A percentile compares a stretch with the other conserved stretches of the same genome.
phyloP scores from a whole-genome alignment of 2,329 filamentous ascomycete species.

The Verticillium nubilum region DNA sequence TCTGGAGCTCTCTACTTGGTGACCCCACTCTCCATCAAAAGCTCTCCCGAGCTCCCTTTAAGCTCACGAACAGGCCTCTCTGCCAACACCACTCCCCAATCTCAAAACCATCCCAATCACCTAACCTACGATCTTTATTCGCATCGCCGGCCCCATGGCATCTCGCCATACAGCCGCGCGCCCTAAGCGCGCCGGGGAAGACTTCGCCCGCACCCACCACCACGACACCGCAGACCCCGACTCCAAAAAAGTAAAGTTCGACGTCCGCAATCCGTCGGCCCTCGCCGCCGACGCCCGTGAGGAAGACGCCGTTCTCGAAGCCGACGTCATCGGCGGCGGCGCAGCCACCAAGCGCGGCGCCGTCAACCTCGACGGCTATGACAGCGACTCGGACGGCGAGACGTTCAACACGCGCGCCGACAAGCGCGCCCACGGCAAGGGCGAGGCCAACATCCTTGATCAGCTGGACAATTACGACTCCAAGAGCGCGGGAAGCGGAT shows the following conservation, averaged over 20 bases:
- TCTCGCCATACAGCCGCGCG: constrained; percentile 61
- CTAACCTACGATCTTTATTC: neutral
- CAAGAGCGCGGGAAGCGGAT: constrained; percentile 32
- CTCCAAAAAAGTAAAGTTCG: constrained; percentile 82
- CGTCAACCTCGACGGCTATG: constrained; percentile 94
- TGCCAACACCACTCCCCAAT: neutral
- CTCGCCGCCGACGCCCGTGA: constrained; percentile 77
- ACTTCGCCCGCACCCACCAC: constrained; percentile 71
- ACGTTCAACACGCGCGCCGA: constrained; percentile 74
- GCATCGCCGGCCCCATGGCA: constrained; percentile 36
- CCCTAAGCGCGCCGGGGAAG: constrained; percentile 78
- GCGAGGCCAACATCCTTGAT: constrained; percentile 44
- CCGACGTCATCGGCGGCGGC: constrained; percentile 83
- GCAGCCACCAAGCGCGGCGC: constrained; percentile 83
- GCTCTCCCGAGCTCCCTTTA: constrained; percentile 4
- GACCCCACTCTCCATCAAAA: constrained; percentile 1
- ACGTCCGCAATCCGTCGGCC: constrained; percentile 88
- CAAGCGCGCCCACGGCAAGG: constrained; percentile 40
- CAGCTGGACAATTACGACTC: constrained; percentile 50
- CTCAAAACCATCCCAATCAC: neutral
- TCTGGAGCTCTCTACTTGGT: neutral
- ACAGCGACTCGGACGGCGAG: constrained; percentile 89
- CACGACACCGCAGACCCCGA: constrained; percentile 44
- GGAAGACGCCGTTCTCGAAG: constrained; percentile 72
- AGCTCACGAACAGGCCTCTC: constrained; percentile 2